A percentile compares a stretch with the other conserved stretches of the same genome.
Conservation (phyloP, 495 filamentous ascomycete species). For the Letharia lupina region DNA sequence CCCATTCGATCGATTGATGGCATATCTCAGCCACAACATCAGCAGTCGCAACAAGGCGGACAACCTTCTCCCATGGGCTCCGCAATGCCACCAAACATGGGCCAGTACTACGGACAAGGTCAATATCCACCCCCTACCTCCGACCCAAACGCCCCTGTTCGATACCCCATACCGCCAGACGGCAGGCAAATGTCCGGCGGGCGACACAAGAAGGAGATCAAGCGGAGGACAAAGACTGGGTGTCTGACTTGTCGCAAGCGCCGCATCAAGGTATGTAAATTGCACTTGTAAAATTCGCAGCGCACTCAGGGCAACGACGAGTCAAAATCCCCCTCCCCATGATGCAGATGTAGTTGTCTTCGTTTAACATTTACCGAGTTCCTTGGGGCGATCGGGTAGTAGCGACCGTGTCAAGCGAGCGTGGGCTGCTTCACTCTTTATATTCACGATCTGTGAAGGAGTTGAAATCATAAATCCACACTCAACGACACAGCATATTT, state of each 20-base stretch:
- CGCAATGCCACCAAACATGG: slow-evolving; percentile 31
- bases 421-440: slow-evolving; percentile 29
- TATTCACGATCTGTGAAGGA: slow-evolving; percentile 21
- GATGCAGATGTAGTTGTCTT: slow-evolving; percentile 22
- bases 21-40: slow-evolving; percentile 33
- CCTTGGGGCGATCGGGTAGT: slow-evolving; percentile 26
- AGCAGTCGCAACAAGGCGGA: slow-evolving; percentile 30
- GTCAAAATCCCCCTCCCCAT: slow-evolving; percentile 9
- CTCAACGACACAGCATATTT: slow-evolving; percentile 5
- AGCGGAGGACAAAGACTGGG: slow-evolving; percentile 94
- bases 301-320: slow-evolving; percentile 17
- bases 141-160: slow-evolving; percentile 40
- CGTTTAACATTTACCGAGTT: slow-evolving; percentile 25
- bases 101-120: slow-evolving; percentile 28
- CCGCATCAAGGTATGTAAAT: slow-evolving; percentile 85
- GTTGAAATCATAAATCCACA: slow-evolving; percentile 5
- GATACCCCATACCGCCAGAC: slow-evolving; percentile 52
- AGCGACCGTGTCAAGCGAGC: slow-evolving; percentile 33
- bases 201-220: slow-evolving; percentile 97
- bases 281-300: slow-evolving; percentile 12
- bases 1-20: slow-evolving; percentile 48
- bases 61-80: slow-evolving; percentile 35
- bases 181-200: slow-evolving; percentile 67
- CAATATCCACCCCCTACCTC: slow-evolving; percentile 34
- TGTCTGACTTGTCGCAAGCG: slow-evolving; percentile 95